Percentiles rank a stretch among this genome's conserved stretches.
Conservation (phyloP, 2,329 filamentous ascomycete genomes). For the Aspergillus pseudotamarii region DNA sequence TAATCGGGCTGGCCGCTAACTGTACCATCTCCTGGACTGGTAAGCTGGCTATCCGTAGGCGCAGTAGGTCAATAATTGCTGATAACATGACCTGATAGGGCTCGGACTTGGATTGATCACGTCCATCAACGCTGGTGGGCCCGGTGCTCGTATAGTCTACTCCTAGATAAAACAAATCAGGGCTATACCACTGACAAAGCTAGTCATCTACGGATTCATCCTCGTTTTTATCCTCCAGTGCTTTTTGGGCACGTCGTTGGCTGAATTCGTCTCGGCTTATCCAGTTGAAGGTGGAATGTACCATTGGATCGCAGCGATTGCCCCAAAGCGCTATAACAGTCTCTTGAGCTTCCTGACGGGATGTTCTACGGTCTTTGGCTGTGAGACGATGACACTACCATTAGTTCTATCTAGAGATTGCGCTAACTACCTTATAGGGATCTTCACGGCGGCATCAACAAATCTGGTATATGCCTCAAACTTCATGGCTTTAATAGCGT, state of each 20-base stretch:
- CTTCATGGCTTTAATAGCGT: conserved; percentile 46
- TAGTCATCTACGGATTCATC: conserved; percentile 55
- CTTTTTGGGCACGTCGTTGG: conserved; percentile 50
- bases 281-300: conserved; percentile 56
- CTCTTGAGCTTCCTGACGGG: conserved; percentile 51
- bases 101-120: conserved; percentile 51
- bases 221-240: conserved; percentile 51
- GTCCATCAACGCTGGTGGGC: conserved; percentile 52
- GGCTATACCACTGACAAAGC: conserved; percentile 17
- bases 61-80: neutral
- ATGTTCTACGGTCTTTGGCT: conserved; percentile 48
- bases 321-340: conserved; percentile 43
- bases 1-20: conserved; percentile 54
- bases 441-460: conserved; percentile 50
- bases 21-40: conserved; percentile 57
- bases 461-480: conserved; percentile 49
- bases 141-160: conserved; percentile 39
- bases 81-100: conserved; percentile 18
- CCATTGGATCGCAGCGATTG: conserved; percentile 54
- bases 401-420: neutral
- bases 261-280: conserved; percentile 54
- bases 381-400: conserved; percentile 18
- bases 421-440: conserved; percentile 36
- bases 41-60: neutral
- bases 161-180: neutral